phyloP scores from a whole-genome alignment of 345 rosid genomes.

The Psidium friedrichsthalianum region DNA sequence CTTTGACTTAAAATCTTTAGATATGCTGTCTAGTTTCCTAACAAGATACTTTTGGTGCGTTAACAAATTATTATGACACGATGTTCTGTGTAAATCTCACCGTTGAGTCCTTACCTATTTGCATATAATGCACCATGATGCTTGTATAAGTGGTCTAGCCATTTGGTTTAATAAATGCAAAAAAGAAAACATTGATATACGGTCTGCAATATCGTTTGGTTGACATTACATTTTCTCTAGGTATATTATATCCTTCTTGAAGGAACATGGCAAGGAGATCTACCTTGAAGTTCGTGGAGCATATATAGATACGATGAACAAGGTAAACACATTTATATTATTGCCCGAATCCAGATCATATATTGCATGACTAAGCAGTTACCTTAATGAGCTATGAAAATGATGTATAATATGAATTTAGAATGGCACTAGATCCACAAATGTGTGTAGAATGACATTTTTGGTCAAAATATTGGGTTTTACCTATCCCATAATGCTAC shows the following conservation, averaged over 20 bases:
- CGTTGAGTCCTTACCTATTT: neutral
- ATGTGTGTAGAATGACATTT: neutral
- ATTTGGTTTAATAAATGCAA: neutral
- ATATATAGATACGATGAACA: conserved; percentile 92
- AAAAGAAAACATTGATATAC: neutral
- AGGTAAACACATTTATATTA: conserved; percentile 32
- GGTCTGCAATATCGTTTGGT: neutral
- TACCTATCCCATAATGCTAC: neutral
- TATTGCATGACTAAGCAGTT: neutral
- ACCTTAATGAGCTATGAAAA: neutral
- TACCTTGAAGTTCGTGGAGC: conserved; percentile 86
- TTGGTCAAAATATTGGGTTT: neutral
- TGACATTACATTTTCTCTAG: conserved; percentile 21
- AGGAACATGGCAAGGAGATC: conserved; percentile 90
- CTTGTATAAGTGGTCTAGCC: neutral
- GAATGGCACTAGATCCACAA: neutral
- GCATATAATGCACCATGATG: neutral
- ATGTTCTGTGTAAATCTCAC: neutral
- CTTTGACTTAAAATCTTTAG: neutral
- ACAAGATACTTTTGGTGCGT: neutral
- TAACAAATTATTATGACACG: neutral
- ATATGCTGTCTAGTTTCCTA: neutral
- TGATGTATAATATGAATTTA: neutral
- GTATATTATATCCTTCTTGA: conserved; percentile 74
- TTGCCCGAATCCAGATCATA: neutral